A percentile compares a stretch with the other conserved stretches of the same genome.
phyloP scores from a whole-genome alignment of 768 basidiomycete genomes.

The Lentinula boryana region DNA sequence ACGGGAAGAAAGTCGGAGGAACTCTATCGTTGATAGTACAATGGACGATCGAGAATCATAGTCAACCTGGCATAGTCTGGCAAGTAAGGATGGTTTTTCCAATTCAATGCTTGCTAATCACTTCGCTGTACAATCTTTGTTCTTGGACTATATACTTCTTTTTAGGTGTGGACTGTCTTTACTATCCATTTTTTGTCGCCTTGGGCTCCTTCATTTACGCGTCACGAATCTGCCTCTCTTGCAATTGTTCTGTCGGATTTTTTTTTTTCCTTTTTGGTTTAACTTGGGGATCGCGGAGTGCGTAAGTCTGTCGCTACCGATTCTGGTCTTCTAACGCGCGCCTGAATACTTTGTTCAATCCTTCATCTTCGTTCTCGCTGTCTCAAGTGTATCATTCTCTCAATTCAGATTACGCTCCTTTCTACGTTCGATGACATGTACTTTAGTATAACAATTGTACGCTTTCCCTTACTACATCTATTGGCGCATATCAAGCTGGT shows the following conservation, averaged over 20 bases:
- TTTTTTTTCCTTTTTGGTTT: background rate
- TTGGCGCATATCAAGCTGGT: background rate
- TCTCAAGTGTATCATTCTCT: background rate
- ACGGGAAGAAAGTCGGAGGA: slow-evolving; percentile 4
- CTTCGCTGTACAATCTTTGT: background rate
- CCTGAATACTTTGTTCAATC: background rate
- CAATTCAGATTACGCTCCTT: background rate
- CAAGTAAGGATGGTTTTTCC: too few relatives aligned
- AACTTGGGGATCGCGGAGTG: slow-evolving; percentile 5
- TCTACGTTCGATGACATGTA: background rate
- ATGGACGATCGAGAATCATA: slow-evolving; percentile 6
- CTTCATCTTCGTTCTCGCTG: background rate
- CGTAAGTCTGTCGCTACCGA: slow-evolving; percentile 5
- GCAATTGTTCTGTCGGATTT: background rate
- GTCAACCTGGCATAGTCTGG: background rate
- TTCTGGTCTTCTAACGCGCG: background rate
- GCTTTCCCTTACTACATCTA: background rate
- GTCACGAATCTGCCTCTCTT: background rate
- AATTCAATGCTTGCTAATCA: background rate
- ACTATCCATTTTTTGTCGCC: background rate
- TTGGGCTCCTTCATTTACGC: background rate
- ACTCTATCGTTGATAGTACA: background rate
- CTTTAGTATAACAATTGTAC: background rate
- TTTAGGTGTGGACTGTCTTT: background rate
- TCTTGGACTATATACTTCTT: background rate